Evolutionary conservation across 208 protist genomes (phyloP).

Genomic region (Porcisia deanei): DNA sequence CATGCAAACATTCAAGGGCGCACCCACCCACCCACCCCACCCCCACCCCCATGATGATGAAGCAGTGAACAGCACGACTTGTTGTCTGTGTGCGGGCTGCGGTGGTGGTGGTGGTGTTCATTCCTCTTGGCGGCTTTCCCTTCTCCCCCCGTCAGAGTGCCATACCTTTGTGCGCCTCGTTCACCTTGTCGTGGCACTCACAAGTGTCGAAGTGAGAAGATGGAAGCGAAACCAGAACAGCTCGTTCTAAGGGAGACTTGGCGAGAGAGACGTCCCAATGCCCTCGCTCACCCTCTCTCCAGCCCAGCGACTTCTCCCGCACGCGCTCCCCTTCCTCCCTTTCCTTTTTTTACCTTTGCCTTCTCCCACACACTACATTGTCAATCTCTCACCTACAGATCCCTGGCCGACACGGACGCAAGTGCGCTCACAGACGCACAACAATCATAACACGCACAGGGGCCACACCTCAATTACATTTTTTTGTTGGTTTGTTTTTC

Average conservation of each 20-base stretch:
- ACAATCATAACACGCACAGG: neutral
- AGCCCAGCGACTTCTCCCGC: neutral
- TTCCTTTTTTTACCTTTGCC: neutral
- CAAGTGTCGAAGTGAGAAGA: neutral
- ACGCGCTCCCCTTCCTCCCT: neutral
- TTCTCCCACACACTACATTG: neutral
- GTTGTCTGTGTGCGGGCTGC: neutral
- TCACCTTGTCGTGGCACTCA: neutral
- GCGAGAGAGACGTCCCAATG: neutral
- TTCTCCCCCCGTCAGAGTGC: neutral
- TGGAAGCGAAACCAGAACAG: neutral
- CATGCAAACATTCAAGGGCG: neutral
- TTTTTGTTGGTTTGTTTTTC: too few species aligned
- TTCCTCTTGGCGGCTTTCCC: neutral
- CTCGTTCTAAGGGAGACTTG: neutral
- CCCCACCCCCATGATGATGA: neutral
- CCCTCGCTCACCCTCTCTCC: too few species aligned
- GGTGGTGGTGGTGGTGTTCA: neutral
- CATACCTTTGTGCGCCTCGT: neutral
- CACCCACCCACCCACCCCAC: neutral
- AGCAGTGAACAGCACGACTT: neutral
- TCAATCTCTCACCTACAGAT: neutral
- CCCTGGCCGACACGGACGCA: constrained; percentile 2
- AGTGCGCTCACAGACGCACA: neutral
- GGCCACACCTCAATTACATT: too few species aligned